These are phyloP conservation scores for Colletotrichum godetiae DNA, from an alignment of 2,329 filamentous ascomycete genomes.

Conservation along the genomic window DNA sequence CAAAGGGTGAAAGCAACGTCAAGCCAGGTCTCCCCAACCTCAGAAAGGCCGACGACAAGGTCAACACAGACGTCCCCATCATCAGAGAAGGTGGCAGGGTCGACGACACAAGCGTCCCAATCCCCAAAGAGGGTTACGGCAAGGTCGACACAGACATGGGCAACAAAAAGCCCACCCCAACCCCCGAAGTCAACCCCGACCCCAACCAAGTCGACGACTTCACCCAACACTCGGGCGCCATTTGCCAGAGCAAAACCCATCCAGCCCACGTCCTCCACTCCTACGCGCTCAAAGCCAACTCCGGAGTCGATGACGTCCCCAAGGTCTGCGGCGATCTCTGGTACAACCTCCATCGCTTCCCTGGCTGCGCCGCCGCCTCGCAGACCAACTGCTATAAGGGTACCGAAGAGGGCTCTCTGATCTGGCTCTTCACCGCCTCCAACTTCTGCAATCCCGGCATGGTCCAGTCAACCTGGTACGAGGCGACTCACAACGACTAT, in stretches of 20 bases:
- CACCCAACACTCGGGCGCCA: too few relatives aligned
- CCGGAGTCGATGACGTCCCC: not conserved
- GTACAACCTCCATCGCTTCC: not conserved
- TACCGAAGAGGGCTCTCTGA: not conserved
- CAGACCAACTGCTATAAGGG: not conserved
- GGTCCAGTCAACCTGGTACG: not conserved
- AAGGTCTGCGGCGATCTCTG: not conserved
- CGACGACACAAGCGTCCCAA: not conserved
- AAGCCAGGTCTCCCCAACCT: too few relatives aligned
- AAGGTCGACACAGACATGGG: accelerated
- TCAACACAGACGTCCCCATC: too few relatives aligned
- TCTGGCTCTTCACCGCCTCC: not conserved
- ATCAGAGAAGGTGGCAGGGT: not conserved
- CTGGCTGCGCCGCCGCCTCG: not conserved
- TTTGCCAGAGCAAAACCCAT: not conserved
- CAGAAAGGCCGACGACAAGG: too few relatives aligned
- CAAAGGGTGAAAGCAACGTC: too few relatives aligned
- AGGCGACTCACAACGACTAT: not conserved
- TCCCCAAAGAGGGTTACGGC: not conserved
- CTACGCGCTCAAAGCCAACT: not conserved
- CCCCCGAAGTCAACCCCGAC: too few relatives aligned
- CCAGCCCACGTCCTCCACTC: too few relatives aligned
- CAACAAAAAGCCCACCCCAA: too few relatives aligned
- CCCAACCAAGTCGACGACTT: not conserved
- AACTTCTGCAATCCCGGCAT: not conserved